phyloP scores from a whole-genome alignment of 1,139 yeast species.

The Scheffersomyces stambukii region DNA sequence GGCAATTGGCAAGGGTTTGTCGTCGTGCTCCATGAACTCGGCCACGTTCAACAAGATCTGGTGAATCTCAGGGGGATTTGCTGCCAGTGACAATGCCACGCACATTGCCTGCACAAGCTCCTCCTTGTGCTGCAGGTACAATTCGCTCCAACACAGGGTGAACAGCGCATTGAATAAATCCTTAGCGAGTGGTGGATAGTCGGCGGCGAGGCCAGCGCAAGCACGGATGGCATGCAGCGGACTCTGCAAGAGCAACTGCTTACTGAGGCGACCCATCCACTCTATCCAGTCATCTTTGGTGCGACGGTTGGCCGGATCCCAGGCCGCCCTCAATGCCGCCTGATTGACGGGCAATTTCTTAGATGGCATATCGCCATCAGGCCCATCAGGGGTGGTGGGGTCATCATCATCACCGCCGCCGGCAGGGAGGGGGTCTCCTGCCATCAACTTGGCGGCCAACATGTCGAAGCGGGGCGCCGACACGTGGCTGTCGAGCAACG shows the following conservation, averaged over 20 bases:
- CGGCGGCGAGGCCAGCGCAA: conserved; percentile 85
- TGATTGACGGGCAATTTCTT: conserved; percentile 80
- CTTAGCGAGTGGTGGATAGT: conserved; percentile 83
- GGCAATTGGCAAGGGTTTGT: conserved; percentile 86
- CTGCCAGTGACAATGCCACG: conserved; percentile 82
- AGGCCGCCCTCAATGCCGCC: conserved; percentile 69
- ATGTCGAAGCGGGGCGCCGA: conserved; percentile 78
- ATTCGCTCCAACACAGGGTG: conserved; percentile 93
- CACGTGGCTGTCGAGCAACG: conserved; percentile 58
- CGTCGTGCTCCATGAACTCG: conserved; percentile 97
- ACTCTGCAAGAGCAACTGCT: conserved; percentile 83
- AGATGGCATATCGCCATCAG: conserved; percentile 66
- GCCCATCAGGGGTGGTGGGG: conserved; percentile 50
- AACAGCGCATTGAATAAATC: conserved; percentile 93
- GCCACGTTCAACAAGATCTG: conserved; percentile 86
- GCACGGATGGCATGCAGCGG: conserved; percentile 95
- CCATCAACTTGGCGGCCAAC: conserved; percentile 68
- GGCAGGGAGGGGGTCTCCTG: conserved; percentile 88
- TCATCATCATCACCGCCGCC: conserved; percentile 68
- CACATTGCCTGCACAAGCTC: conserved; percentile 84
- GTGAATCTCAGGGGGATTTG: conserved; percentile 93
- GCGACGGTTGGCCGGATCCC: conserved; percentile 89
- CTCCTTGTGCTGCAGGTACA: conserved; percentile 89
- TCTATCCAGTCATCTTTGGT: conserved; percentile 98
- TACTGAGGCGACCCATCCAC: conserved; percentile 86